phyloP scores from a whole-genome alignment of 2,329 filamentous ascomycete genomes.

The Fusarium sacchari region DNA sequence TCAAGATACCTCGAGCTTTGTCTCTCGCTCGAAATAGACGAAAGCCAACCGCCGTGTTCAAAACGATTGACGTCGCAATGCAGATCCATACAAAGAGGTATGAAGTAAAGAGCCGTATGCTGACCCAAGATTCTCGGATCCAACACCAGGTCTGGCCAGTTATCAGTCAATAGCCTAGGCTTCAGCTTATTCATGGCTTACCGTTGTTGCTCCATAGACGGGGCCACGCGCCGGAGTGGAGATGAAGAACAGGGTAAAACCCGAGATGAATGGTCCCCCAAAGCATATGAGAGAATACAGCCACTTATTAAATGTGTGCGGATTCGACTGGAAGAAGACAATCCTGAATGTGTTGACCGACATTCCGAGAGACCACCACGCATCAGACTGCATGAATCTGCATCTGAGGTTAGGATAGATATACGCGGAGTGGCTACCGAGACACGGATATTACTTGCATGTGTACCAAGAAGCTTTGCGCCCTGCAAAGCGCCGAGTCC shows the following conservation, averaged over 20 bases:
- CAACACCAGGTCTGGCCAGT: background rate
- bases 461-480: background rate
- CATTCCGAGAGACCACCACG: background rate
- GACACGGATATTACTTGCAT: background rate
- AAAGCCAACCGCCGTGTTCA: background rate
- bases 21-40: background rate
- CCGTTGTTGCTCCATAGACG: background rate
- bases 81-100: background rate
- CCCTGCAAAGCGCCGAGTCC: background rate
- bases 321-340: background rate
- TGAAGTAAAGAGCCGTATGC: background rate
- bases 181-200: fast-evolving
- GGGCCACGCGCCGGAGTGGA: background rate
- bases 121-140: background rate
- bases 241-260: background rate
- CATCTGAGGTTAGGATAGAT: background rate
- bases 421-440: fast-evolving
- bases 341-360: background rate
- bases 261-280: background rate
- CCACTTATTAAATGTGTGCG: background rate
- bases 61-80: background rate
- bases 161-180: background rate
- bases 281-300: background rate
- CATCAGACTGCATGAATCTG: background rate
- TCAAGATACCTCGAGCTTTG: background rate